Evolutionary conservation across 1,139 yeast genomes (phyloP).

Genomic region (Yamadazyma spencermartinsiae): DNA sequence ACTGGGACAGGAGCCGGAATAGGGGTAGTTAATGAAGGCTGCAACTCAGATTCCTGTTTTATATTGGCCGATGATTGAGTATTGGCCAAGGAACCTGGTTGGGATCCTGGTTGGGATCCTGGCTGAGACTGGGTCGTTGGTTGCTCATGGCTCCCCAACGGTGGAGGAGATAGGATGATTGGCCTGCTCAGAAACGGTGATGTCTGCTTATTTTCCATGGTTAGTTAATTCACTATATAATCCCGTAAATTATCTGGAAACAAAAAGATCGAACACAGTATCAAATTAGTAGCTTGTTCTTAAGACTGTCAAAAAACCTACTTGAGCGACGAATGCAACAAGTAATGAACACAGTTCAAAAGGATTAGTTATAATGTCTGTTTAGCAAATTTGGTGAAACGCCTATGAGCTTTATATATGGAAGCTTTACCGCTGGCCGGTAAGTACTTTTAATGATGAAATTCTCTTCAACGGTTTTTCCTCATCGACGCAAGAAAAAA

Average conservation of each 20-base stretch:
- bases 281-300: too few relatives aligned
- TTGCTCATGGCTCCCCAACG: conserved; percentile 21
- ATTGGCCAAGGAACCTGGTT: not conserved
- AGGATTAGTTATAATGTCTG: too few relatives aligned
- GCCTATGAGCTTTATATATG: too few relatives aligned
- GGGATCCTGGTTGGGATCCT: not conserved
- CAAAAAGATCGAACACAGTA: not conserved
- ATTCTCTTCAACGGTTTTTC: conserved; percentile 2
- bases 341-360: too few relatives aligned
- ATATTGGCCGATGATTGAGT: too few relatives aligned
- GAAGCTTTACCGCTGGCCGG: too few relatives aligned
- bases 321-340: too few relatives aligned
- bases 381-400: too few relatives aligned
- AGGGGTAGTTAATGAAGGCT: conserved; percentile 2
- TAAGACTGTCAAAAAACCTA: too few relatives aligned
- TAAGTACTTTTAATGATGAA: not conserved
- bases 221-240: not conserved
- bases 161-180: conserved; percentile 44
- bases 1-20: conserved; percentile 1
- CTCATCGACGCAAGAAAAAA: conserved; percentile 4
- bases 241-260: not conserved
- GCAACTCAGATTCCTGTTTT: conserved; percentile 3
- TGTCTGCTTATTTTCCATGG: conserved; percentile 13
- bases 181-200: conserved; percentile 26
- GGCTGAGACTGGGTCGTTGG: conserved; percentile 7